Conservation (phyloP, 2,329 filamentous ascomycete species). For the Claviceps spartinae region DNA sequence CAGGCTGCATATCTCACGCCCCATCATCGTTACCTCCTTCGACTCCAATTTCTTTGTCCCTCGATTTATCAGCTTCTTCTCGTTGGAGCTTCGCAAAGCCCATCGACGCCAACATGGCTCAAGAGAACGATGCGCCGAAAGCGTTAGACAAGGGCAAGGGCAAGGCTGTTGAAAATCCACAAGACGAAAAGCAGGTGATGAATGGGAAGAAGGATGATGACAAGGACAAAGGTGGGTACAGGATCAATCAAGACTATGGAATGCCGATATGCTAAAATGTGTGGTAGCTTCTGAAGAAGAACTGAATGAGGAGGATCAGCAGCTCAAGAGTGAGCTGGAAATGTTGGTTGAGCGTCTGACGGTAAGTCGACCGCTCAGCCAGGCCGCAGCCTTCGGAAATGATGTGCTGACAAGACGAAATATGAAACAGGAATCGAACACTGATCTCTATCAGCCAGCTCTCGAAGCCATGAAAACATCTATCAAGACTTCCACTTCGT, state of each 20-base stretch:
- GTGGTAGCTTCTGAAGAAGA: constrained; percentile 51
- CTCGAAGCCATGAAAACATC: constrained; percentile 94
- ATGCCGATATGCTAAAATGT: constrained; percentile 11
- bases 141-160: constrained; percentile 90
- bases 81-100: constrained; percentile 13
- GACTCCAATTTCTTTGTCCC: constrained; percentile 4
- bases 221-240: constrained; percentile 33
- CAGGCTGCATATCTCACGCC: neutral
- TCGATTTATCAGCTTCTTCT: neutral
- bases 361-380: constrained; percentile 32
- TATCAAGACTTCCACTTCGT: constrained; percentile 98
- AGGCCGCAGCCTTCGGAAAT: neutral
- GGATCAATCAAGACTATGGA: constrained; percentile 4
- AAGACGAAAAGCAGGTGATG: constrained; percentile 53
- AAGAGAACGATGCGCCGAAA: constrained; percentile 79
- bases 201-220: constrained; percentile 73
- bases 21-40: neutral
- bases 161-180: constrained; percentile 64
- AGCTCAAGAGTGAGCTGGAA: constrained; percentile 94
- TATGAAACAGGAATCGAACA: constrained; percentile 59
- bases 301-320: constrained; percentile 93
- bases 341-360: constrained; percentile 94
- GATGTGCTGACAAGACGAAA: neutral
- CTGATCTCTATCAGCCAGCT: constrained; percentile 77
- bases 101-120: constrained; percentile 58